Evolutionary conservation across 495 filamentous ascomycete species (phyloP), one percentile per base, ranked within the genome.

Genomic region (Xylaria bambusicola): DNA sequence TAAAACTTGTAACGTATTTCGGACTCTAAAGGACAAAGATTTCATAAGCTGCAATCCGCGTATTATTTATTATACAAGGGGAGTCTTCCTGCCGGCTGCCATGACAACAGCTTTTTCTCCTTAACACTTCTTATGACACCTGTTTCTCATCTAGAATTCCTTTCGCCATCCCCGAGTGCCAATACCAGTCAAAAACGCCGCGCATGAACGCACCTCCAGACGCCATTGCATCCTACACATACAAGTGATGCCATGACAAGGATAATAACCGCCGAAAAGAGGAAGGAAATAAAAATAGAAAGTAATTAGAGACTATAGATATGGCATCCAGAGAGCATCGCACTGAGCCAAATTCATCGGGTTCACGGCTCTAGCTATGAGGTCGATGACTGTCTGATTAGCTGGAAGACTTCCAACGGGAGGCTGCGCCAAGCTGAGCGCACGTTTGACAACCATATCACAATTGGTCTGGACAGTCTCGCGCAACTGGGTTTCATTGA

Each of bases 291-390:
- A 33, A 33, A 33, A 33, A 33, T 10, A 33, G 10, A 33, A n/a
- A n/a, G n/a, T n/a, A n/a, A 33, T 10, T 33, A 33, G 9, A 15
- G 31, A 33, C 31, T 82, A 98, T 60, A 98, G 75, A 78, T 96
- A 99, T 12, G 89, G 88, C 95, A 98, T 98, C 92, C 94, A 99
- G 63, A 98, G 80, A 62, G 93, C 85, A 80, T 99, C 95, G 58
- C 86, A 88, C 66, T 86, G 79, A 21, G 88, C 85, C 71, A 99
- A 71, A 71, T 91, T 87, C 78, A 87, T 83, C 18, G 93, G 93
- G 72, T 96, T 93, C 20, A 92, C 90, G 10, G 92, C 90, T 74
- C 83, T 84, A 13, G 86, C 86, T 56, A 99, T 88, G 65, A 92
- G 71, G 76, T 99, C 95, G 63, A 98, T 91, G 31, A 96, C 90